phyloP scores from a whole-genome alignment of 768 basidiomycete species.

The Psilocybe sp. region DNA sequence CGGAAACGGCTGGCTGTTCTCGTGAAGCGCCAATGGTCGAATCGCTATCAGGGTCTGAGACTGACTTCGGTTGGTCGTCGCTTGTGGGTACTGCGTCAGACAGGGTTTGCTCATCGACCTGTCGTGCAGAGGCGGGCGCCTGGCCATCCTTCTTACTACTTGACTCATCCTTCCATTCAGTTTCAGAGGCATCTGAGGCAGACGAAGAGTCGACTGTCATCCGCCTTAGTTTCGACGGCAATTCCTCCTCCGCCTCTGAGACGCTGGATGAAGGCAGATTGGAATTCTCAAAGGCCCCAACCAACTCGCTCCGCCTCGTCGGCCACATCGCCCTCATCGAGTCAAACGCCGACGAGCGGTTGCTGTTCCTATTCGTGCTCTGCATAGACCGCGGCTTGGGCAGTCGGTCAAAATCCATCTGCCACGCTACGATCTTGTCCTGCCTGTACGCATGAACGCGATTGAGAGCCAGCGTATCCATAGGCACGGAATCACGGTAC shows the following conservation, averaged over 20 bases:
- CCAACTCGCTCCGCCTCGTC: conserved; percentile 52
- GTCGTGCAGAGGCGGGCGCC: conserved; percentile 5
- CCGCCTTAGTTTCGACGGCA: conserved; percentile 41
- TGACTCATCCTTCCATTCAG: conserved; percentile 38
- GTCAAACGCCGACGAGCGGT: conserved; percentile 61
- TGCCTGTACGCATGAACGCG: conserved; percentile 83
- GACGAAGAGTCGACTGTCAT: conserved; percentile 61
- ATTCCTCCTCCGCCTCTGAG: conserved; percentile 70
- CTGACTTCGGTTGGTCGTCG: conserved; percentile 40
- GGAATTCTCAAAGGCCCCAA: conserved; percentile 49
- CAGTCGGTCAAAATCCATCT: conserved; percentile 85
- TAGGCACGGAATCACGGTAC: conserved; percentile 77
- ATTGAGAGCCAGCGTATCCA: conserved; percentile 86
- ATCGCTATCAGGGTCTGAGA: conserved; percentile 77
- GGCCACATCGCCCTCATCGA: conserved; percentile 76
- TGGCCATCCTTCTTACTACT: conserved; percentile 10
- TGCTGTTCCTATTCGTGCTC: conserved; percentile 45
- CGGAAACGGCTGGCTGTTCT: conserved; percentile 5
- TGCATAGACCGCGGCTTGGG: conserved; percentile 64
- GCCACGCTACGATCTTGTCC: conserved; percentile 96
- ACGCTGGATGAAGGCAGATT: conserved; percentile 62
- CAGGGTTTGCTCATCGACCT: conserved; percentile 2
- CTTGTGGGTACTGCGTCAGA: conserved; percentile 12
- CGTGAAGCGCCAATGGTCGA: conserved; percentile 73
- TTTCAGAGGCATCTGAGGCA: conserved; percentile 70